Evolutionary conservation across 208 protist genomes (phyloP).

Genomic region (Borovskyia barvae): DNA sequence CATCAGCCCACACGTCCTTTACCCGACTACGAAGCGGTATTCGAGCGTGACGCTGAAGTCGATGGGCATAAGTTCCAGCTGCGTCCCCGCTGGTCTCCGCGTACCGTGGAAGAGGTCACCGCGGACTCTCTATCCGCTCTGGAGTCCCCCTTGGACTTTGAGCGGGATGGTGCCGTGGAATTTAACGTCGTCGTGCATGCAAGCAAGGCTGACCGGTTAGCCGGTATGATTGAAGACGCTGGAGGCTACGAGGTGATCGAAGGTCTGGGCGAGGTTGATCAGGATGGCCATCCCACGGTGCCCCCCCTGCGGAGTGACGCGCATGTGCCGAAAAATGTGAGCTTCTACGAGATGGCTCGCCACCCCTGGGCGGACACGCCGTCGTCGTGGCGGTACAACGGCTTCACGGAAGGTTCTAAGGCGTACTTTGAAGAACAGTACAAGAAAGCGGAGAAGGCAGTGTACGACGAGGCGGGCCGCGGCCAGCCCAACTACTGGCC

Average conservation of each 20-base stretch:
- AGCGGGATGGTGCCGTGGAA: slow-evolving; percentile 49
- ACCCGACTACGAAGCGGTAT: slow-evolving; percentile 79
- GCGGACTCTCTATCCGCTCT: slow-evolving; percentile 35
- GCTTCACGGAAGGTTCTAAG: slow-evolving; percentile 86
- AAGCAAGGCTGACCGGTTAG: slow-evolving; percentile 56
- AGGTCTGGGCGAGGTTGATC: slow-evolving; percentile 68
- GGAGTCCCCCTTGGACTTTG: slow-evolving; percentile 55
- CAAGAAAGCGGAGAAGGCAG: slow-evolving; percentile 66
- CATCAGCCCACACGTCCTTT: slow-evolving; percentile 57
- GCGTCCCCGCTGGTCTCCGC: slow-evolving; percentile 81
- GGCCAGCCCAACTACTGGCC: slow-evolving; percentile 83
- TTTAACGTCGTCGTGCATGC: slow-evolving; percentile 53
- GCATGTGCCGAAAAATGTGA: slow-evolving; percentile 84
- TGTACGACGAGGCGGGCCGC: slow-evolving; percentile 73
- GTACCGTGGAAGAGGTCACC: slow-evolving; percentile 70
- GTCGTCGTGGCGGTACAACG: slow-evolving; percentile 81
- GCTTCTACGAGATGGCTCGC: slow-evolving; percentile 92
- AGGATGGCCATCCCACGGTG: slow-evolving; percentile 39
- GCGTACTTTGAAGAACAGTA: slow-evolving; percentile 88
- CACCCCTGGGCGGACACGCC: slow-evolving; percentile 87
- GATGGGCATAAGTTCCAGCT: slow-evolving; percentile 80
- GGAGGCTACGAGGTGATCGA: slow-evolving; percentile 71
- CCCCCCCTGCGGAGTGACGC: slow-evolving; percentile 58
- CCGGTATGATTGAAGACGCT: slow-evolving; percentile 86
- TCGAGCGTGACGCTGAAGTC: slow-evolving; percentile 80